These are phyloP conservation scores for Cornus florida DNA, from an alignment of 148 eudicot genomes.

Conservation along the genomic window DNA sequence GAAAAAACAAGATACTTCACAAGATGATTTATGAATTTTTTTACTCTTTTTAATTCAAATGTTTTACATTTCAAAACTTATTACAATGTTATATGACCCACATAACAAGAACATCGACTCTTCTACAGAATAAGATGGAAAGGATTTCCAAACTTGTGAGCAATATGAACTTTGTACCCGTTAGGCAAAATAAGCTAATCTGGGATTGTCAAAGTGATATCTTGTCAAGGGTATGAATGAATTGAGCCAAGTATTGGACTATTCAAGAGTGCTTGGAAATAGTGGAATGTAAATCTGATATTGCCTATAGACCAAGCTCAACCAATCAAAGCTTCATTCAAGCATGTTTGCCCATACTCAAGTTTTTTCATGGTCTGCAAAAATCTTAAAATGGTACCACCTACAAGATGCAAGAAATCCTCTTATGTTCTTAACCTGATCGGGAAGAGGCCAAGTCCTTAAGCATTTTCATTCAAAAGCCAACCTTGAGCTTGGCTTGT, in stretches of 20 bases:
- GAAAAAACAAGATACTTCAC: neutral
- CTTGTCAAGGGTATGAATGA: neutral
- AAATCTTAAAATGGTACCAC: neutral
- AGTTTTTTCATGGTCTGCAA: neutral
- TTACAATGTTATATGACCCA: neutral
- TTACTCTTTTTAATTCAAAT: neutral
- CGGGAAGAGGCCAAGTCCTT: neutral
- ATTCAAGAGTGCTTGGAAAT: neutral
- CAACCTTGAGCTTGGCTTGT: neutral
- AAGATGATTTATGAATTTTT: neutral
- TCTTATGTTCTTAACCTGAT: neutral
- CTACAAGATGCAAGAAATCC: neutral
- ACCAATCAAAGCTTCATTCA: neutral
- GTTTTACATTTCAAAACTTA: neutral
- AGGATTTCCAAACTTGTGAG: neutral
- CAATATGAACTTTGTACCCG: neutral
- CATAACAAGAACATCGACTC: neutral
- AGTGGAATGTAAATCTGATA: no score
- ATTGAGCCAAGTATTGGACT: neutral
- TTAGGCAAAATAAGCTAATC: neutral
- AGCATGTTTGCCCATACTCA: neutral
- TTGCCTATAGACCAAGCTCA: no score
- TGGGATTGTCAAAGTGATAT: neutral
- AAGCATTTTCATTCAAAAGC: neutral
- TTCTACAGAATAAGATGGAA: neutral